These are phyloP conservation scores for Aspergillus unguis DNA, from an alignment of 2,329 filamentous ascomycete species.

Conservation along the genomic window DNA sequence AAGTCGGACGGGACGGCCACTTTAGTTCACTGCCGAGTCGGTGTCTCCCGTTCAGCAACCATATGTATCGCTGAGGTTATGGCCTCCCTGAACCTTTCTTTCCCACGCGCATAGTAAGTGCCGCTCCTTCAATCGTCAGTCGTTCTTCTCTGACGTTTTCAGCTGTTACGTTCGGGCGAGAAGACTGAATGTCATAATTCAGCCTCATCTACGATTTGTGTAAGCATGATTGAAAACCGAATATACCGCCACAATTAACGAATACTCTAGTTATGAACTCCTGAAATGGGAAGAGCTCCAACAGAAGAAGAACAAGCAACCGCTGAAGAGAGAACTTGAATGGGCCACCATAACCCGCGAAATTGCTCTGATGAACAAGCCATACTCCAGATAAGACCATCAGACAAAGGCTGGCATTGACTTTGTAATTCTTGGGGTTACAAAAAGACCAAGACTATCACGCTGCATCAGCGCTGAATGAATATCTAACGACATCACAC, in stretches of 20 bases:
- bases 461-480: neutral
- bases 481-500: slow-evolving; percentile 16
- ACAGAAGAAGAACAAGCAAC: slow-evolving; percentile 51
- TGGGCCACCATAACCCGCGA: slow-evolving; percentile 86
- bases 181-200: slow-evolving; percentile 94
- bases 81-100: slow-evolving; percentile 73
- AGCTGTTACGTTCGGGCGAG: slow-evolving; percentile 89
- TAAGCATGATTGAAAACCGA: slow-evolving; percentile 38
- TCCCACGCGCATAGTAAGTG: slow-evolving; percentile 79
- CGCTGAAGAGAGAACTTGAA: slow-evolving; percentile 74
- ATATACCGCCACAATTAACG: slow-evolving; percentile 15
- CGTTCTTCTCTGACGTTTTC: slow-evolving; percentile 5
- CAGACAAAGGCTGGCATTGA: neutral
- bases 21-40: slow-evolving; percentile 92
- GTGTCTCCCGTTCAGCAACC: slow-evolving; percentile 90
- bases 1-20: slow-evolving; percentile 75
- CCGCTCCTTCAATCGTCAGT: neutral
- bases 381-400: slow-evolving; percentile 67
- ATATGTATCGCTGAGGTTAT: slow-evolving; percentile 99
- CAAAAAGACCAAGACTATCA: neutral
- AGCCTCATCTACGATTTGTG: slow-evolving; percentile 89
- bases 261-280: slow-evolving; percentile 63
- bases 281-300: slow-evolving; percentile 91
- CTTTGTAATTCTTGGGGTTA: neutral
- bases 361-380: slow-evolving; percentile 92